phyloP scores from a whole-genome alignment of 2,329 filamentous ascomycete genomes.

The Hypoxylon sp. region DNA sequence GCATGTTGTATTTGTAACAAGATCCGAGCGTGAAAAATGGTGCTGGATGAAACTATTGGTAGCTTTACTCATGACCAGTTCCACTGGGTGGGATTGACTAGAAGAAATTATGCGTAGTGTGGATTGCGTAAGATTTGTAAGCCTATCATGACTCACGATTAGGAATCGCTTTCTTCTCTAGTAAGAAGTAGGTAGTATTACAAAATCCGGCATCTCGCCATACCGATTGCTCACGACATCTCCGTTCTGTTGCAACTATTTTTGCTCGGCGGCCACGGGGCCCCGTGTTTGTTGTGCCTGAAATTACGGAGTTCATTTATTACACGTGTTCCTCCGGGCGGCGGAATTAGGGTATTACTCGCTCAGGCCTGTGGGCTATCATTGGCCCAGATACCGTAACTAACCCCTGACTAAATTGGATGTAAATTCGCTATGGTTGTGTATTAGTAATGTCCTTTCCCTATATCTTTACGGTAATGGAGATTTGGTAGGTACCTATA shows the following conservation, averaged over 20 bases:
- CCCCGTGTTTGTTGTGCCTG: not conserved
- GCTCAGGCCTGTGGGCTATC: not conserved
- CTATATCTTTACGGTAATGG: not conserved
- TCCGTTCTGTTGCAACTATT: not conserved
- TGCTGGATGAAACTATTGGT: conserved; percentile 4
- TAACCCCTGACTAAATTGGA: not conserved
- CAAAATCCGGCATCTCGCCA: not conserved
- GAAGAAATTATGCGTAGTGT: not conserved
- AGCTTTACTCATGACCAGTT: conserved; percentile 1
- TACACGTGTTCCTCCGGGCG: not conserved
- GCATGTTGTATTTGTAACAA: conserved; percentile 10
- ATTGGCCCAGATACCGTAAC: not conserved
- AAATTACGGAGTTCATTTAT: not conserved
- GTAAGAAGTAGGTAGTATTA: not conserved
- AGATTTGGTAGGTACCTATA: not conserved
- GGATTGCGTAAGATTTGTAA: conserved; percentile 28
- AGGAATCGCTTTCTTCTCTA: not conserved
- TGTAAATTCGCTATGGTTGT: not conserved
- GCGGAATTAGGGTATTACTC: not conserved
- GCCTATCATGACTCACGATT: conserved; percentile 5
- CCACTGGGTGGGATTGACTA: conserved; percentile 13
- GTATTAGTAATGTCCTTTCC: not conserved
- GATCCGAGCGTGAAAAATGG: not conserved
- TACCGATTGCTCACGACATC: not conserved
- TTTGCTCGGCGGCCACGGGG: not conserved